These are phyloP conservation scores for Saccharomyces hybrid DNA, from an alignment of 1,139 yeast genomes.

Conservation along the genomic window DNA sequence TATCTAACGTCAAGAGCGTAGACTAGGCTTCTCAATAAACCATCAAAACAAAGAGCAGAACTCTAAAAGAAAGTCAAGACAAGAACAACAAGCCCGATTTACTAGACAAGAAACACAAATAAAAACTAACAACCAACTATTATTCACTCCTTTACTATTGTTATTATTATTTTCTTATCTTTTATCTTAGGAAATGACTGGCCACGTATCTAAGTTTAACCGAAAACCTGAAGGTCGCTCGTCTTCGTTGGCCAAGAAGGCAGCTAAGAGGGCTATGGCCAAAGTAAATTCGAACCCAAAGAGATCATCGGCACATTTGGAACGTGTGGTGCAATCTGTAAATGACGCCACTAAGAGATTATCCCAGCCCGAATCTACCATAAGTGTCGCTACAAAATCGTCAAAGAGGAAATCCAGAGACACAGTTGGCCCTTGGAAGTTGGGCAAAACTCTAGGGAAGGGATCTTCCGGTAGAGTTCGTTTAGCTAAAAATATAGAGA, in stretches of 20 bases:
- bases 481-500: constrained; percentile 57
- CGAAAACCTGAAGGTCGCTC: constrained; percentile 7
- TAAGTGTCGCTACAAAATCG: constrained; percentile 22
- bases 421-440: constrained; percentile 68
- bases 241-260: constrained; percentile 21
- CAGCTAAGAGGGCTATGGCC: constrained; percentile 26
- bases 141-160: constrained; percentile 13
- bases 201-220: constrained; percentile 7
- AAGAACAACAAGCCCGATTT: background rate
- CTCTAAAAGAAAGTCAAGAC: background rate
- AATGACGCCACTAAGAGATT: constrained; percentile 58
- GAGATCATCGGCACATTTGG: constrained; percentile 21
- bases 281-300: constrained; percentile 9
- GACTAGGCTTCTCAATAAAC: background rate
- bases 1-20: background rate
- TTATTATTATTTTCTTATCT: background rate
- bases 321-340: constrained; percentile 36
- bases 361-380: constrained; percentile 37
- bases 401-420: constrained; percentile 30
- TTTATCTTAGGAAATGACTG: constrained; percentile 6
- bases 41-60: background rate
- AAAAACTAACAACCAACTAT: constrained; percentile 12
- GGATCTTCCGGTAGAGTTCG: constrained; percentile 80
- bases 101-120: background rate
- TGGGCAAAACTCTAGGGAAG: constrained; percentile 71